A percentile compares a stretch with the other conserved stretches of the same genome.
These are phyloP conservation scores for Bretschneidera sinensis DNA, from an alignment of 345 rosid genomes.

Conservation along the genomic window DNA sequence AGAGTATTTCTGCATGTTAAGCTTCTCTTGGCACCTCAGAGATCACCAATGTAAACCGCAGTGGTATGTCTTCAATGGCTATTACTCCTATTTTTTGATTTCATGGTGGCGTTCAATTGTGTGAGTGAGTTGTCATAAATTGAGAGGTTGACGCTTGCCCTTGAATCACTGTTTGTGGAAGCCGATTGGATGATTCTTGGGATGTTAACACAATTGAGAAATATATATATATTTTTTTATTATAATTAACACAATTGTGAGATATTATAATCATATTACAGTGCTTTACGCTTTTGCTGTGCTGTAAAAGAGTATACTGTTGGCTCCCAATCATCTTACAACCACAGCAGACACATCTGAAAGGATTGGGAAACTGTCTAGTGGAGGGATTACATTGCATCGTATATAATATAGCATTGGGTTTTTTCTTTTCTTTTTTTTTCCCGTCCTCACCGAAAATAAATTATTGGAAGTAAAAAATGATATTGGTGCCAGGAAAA, in stretches of 20 bases:
- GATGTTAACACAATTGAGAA: background rate
- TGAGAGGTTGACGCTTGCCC: background rate
- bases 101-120: background rate
- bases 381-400: background rate
- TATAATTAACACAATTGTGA: background rate
- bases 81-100: background rate
- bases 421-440: background rate
- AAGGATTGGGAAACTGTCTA: background rate
- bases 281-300: background rate
- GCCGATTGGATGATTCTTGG: background rate
- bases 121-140: background rate
- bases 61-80: background rate
- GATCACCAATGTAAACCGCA: background rate
- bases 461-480: no score
- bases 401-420: background rate
- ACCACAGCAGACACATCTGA: no score
- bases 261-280: background rate
- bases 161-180: no score
- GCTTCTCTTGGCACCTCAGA: background rate
- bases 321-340: no score
- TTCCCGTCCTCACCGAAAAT: no score
- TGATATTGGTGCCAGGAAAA: background rate
- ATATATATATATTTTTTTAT: no score
- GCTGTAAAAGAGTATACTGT: background rate
- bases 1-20: background rate